Evolutionary conservation across 148 eudicot species (phyloP).

Genomic region (Fagopyrum homotropicum): DNA sequence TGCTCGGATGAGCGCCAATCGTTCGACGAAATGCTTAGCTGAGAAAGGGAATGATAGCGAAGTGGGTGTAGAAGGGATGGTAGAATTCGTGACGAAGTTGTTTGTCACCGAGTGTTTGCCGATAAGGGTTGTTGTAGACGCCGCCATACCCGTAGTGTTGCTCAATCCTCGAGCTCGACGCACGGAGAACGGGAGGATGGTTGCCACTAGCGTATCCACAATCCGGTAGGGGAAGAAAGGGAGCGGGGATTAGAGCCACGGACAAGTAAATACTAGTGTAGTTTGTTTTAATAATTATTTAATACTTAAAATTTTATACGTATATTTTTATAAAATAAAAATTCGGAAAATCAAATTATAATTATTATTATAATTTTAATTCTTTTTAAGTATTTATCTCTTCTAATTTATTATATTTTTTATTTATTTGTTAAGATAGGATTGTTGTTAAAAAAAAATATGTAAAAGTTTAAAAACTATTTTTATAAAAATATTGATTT

Average conservation of each 20-base stretch:
- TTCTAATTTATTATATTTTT: no score
- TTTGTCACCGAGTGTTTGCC: slow-evolving; percentile 5
- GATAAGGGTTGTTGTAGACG: slow-evolving; percentile 9
- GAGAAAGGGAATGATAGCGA: slow-evolving; percentile 17
- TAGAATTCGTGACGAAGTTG: slow-evolving; percentile 11
- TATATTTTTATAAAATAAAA: no score
- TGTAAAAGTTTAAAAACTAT: no score
- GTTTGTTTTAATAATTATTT: no score
- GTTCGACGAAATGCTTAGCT: slow-evolving; percentile 25
- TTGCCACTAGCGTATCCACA: neutral
- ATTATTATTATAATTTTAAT: no score
- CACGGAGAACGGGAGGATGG: neutral
- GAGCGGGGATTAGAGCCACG: neutral
- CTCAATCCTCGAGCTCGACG: neutral
- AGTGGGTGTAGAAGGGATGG: neutral
- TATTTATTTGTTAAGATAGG: no score
- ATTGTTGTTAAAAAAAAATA: no score
- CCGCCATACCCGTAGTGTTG: slow-evolving; percentile 13
- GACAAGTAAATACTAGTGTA: no score
- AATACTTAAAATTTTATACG: no score
- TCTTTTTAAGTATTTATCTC: no score
- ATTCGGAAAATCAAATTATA: no score
- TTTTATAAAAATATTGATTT: no score
- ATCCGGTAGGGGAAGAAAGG: neutral
- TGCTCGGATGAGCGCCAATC: slow-evolving; percentile 25